A percentile compares a stretch with the other conserved stretches of the same genome.
Conservation (phyloP, 192 early-diverging fungal genomes). For the Pilobolus umbonatus region DNA sequence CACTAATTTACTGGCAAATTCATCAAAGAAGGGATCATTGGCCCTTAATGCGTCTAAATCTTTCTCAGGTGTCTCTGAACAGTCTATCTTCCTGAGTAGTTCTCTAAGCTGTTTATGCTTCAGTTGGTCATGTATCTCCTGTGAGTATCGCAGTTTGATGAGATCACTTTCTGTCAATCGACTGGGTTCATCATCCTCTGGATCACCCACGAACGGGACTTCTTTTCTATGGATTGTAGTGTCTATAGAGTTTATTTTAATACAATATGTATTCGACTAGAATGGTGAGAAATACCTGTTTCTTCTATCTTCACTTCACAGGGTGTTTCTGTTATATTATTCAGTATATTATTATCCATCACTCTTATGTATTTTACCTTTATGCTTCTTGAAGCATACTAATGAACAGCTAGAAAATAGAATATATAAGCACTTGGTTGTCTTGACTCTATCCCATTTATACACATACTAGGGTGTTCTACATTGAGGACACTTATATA, state of each 20-base stretch:
- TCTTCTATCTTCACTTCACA: not conserved
- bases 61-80: conserved; percentile 14
- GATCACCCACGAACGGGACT: not conserved
- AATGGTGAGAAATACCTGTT: not conserved
- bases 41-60: conserved; percentile 13
- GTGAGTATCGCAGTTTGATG: conserved; percentile 8
- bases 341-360: not conserved
- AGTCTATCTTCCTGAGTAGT: conserved; percentile 14
- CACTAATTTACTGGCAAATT: conserved; percentile 8
- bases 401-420: conserved; percentile 23
- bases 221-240: conserved; percentile 10
- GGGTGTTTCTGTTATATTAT: conserved; percentile 9
- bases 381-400: conserved; percentile 29
- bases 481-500: conserved; percentile 33
- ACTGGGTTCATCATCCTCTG: conserved; percentile 12
- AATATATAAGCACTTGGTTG: not conserved
- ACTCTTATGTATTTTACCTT: conserved; percentile 17
- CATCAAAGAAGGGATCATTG: conserved; percentile 3
- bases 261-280: not conserved
- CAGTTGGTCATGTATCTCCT: conserved; percentile 21
- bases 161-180: conserved; percentile 7
- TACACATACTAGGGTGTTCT: conserved; percentile 23
- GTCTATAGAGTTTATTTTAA: not conserved
- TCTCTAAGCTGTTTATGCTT: conserved; percentile 20
- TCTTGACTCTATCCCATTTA: not conserved